A percentile compares a stretch with the other conserved stretches of the same genome.
Evolutionary conservation across 768 basidiomycete genomes (phyloP).

Genomic region (Trametes cubensis): DNA sequence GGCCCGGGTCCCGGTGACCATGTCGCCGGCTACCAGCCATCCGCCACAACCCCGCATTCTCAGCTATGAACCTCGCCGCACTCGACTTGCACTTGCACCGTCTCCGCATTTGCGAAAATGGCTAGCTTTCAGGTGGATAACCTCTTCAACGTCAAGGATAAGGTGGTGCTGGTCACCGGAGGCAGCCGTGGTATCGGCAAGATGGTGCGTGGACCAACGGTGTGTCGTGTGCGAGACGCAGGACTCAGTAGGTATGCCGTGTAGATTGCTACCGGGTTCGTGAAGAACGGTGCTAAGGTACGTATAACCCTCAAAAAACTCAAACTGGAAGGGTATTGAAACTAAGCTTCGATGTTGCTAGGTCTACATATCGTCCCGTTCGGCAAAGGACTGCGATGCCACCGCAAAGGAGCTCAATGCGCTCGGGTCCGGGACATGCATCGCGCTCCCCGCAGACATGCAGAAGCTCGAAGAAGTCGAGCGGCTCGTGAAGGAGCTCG

Average conservation of each 20-base stretch:
- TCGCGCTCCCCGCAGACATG: constrained; percentile 56
- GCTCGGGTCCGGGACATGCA: constrained; percentile 57
- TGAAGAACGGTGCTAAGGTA: constrained; percentile 62
- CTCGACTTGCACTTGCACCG: background rate
- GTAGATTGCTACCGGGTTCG: constrained; percentile 66
- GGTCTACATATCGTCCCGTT: constrained; percentile 68
- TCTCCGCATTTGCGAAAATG: constrained; percentile 33
- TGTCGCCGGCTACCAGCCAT: background rate
- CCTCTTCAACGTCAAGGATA: constrained; percentile 54
- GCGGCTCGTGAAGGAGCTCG: constrained; percentile 52
- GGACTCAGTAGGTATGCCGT: background rate
- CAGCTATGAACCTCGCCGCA: background rate
- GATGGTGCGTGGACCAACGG: constrained; percentile 45
- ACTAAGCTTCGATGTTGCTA: constrained; percentile 22
- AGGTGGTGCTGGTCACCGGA: constrained; percentile 64
- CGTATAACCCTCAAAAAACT: background rate
- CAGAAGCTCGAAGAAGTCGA: constrained; percentile 56
- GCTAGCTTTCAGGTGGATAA: constrained; percentile 38
- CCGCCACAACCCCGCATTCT: background rate
- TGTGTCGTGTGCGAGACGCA: constrained; percentile 16
- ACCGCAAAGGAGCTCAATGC: constrained; percentile 55
- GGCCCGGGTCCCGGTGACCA: constrained; percentile 3
- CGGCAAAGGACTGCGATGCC: constrained; percentile 50
- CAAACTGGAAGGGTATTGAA: too few species aligned
- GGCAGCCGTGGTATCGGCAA: constrained; percentile 69